Conservation (phyloP, 176 grass and related monocot species). For the Saccharum spontaneum region DNA sequence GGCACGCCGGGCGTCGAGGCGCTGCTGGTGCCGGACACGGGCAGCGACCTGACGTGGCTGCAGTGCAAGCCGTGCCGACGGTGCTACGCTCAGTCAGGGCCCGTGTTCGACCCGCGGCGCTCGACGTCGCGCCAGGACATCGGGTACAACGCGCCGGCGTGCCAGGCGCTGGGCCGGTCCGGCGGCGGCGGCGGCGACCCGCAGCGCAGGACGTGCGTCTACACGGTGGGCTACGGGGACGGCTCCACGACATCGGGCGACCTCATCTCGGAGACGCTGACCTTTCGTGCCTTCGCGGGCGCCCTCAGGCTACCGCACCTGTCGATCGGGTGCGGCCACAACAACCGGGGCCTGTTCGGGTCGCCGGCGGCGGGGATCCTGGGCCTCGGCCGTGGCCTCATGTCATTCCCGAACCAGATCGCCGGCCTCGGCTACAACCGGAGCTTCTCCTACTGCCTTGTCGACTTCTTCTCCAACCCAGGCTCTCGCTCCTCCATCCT, state of each 20-base stretch:
- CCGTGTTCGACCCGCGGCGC: constrained; percentile 66
- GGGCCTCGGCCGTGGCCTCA: constrained; percentile 69
- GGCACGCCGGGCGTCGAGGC: constrained; percentile 37
- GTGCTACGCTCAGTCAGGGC: constrained; percentile 78
- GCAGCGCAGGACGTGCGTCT: constrained; percentile 58
- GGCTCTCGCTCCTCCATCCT: constrained; percentile 36
- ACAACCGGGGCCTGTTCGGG: constrained; percentile 81
- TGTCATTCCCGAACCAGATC: constrained; percentile 77
- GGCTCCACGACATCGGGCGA: constrained; percentile 77
- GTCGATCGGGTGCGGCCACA: constrained; percentile 78
- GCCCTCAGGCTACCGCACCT: constrained; percentile 55
- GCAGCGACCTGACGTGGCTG: constrained; percentile 84
- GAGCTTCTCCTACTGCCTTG: constrained; percentile 83
- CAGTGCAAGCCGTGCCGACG: constrained; percentile 80
- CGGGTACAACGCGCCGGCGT: constrained; percentile 53
- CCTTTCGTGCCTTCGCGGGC: constrained; percentile 39
- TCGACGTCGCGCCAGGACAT: constrained; percentile 60
- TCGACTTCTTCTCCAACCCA: constrained; percentile 28
- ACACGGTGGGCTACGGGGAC: constrained; percentile 90
- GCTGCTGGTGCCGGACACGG: constrained; percentile 84
- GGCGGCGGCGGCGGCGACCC: constrained; percentile 71
- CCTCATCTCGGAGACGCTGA: constrained; percentile 73
- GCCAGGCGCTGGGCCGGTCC: constrained; percentile 46
- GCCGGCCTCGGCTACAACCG: constrained; percentile 51
- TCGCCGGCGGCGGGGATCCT: constrained; percentile 65